These are phyloP conservation scores for Brassica carinata DNA, from an alignment of 345 rosid species.

Conservation along the genomic window DNA sequence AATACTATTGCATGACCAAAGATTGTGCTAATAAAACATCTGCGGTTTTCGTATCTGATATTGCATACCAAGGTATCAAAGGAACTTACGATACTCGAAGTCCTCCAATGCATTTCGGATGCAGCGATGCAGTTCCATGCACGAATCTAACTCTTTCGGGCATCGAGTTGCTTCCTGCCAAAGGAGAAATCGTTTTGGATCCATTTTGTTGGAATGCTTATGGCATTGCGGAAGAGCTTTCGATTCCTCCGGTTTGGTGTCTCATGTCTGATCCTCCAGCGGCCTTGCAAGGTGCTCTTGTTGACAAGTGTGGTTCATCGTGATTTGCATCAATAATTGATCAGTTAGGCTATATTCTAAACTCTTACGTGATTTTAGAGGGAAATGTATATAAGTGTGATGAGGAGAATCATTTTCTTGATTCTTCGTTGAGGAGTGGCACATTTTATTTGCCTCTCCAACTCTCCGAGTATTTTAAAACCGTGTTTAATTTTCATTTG, in stretches of 20 bases:
- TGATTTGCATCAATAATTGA: constrained; percentile 32
- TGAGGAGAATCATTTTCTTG: constrained; percentile 16
- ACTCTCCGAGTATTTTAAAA: background rate
- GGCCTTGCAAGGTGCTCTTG: constrained; percentile 38
- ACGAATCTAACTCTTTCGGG: constrained; percentile 75
- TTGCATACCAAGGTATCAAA: constrained; percentile 66
- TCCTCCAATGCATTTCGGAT: constrained; percentile 87
- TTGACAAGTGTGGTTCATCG: constrained; percentile 46
- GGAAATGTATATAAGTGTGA: constrained; percentile 18
- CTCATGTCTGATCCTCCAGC: constrained; percentile 58
- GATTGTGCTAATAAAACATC: constrained; percentile 76
- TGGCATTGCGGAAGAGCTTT: constrained; percentile 59
- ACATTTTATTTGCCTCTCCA: constrained; percentile 30
- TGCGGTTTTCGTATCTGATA: constrained; percentile 71
- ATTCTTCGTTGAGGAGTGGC: constrained; percentile 35
- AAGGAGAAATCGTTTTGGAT: constrained; percentile 56
- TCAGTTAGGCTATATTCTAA: constrained; percentile 10
- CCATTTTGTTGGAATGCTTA: constrained; percentile 97
- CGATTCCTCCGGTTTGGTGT: constrained; percentile 70
- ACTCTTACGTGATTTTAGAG: background rate
- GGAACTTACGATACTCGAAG: constrained; percentile 86
- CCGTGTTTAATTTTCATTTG: constrained; percentile 14
- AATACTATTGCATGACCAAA: constrained; percentile 79
- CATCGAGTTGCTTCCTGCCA: constrained; percentile 77
- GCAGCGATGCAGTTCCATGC: constrained; percentile 89